These are phyloP conservation scores for Tulasnella sp. DNA, from an alignment of 768 basidiomycete genomes.

Conservation along the genomic window DNA sequence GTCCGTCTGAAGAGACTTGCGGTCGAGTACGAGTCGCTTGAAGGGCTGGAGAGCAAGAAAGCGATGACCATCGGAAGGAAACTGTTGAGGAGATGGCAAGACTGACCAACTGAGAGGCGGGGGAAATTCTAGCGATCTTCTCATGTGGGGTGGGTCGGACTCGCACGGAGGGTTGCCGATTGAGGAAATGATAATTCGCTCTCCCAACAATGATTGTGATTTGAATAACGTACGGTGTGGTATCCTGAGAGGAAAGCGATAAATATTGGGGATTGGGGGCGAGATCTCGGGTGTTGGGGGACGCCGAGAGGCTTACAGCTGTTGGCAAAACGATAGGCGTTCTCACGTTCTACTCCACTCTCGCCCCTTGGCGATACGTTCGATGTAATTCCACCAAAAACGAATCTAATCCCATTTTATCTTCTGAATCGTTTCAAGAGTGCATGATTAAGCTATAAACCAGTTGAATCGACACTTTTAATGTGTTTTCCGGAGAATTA, in stretches of 20 bases:
- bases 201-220: background rate
- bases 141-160: background rate
- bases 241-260: too few relatives aligned
- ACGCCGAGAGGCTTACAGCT: too few relatives aligned
- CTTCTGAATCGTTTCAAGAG: too few relatives aligned
- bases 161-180: background rate
- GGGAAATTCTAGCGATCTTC: background rate
- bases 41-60: constrained; percentile 11
- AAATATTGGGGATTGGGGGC: background rate
- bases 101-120: background rate
- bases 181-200: background rate
- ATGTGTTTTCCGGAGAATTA: too few relatives aligned
- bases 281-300: too few relatives aligned
- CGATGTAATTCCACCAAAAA: too few relatives aligned
- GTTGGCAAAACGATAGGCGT: too few relatives aligned
- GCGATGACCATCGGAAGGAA: constrained; percentile 11
- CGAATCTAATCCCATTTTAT: too few relatives aligned
- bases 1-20: constrained; percentile 5
- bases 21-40: constrained; percentile 3
- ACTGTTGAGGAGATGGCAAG: constrained; percentile 7
- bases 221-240: background rate
- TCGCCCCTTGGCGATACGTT: too few relatives aligned
- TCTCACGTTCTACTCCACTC: too few relatives aligned
- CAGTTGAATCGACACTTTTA: too few relatives aligned
- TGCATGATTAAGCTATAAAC: too few relatives aligned